phyloP scores from a whole-genome alignment of 345 rosid genomes.

The Limnanthes douglasii region DNA sequence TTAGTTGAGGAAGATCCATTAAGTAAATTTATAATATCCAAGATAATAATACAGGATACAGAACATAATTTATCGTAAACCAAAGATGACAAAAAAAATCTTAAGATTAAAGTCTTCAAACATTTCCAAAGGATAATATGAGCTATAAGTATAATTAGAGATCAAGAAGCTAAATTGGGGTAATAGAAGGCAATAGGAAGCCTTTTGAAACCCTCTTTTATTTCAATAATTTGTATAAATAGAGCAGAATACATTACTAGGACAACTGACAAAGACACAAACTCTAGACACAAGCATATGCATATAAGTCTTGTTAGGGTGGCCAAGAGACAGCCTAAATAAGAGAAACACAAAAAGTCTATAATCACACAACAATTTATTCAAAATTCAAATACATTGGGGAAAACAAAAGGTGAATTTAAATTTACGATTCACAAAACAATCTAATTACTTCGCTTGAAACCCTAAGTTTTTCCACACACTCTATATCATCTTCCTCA shows the following conservation, averaged over 20 bases:
- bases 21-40: too few species aligned
- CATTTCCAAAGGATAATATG: not conserved
- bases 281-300: not conserved
- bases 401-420: too few species aligned
- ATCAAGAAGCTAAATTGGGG: not conserved
- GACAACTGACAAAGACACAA: not conserved
- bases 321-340: not conserved
- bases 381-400: too few species aligned
- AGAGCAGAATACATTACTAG: not conserved
- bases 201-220: not conserved
- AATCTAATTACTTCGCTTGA: not conserved
- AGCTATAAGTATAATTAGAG: not conserved
- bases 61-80: too few species aligned
- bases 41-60: too few species aligned
- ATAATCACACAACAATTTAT: not conserved
- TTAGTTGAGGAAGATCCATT: too few species aligned
- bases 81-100: too few species aligned
- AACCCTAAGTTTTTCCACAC: constrained; percentile 8
- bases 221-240: not conserved
- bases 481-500: too few species aligned
- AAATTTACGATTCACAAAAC: too few species aligned
- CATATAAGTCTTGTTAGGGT: not conserved
- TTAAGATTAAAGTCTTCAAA: too few species aligned
- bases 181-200: not conserved
- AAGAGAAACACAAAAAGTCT: not conserved